Evolutionary conservation across 2,329 filamentous ascomycete species (phyloP).

Genomic region (Fusarium haematococcum): DNA sequence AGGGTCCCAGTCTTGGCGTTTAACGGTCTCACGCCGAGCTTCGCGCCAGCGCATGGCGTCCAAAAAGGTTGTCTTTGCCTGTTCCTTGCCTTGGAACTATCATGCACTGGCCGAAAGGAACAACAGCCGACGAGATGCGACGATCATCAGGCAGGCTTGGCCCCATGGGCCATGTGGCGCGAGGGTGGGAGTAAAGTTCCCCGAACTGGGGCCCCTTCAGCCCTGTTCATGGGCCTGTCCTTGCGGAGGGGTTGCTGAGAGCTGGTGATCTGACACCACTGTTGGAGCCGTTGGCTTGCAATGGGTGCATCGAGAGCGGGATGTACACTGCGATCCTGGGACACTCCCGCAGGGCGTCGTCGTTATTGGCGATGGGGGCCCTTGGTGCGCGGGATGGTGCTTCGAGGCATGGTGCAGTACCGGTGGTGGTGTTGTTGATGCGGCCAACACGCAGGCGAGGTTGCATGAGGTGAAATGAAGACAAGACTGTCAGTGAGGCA

Average conservation of each 20-base stretch:
- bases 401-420: conserved; percentile 1
- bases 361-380: conserved; percentile 1
- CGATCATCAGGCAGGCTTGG: not conserved
- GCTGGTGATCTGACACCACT: not conserved
- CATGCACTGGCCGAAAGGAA: not conserved
- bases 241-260: not conserved
- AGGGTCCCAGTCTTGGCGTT: not conserved
- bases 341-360: not conserved
- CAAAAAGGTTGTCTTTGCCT: not conserved
- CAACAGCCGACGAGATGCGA: conserved; percentile 1
- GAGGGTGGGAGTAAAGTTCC: not conserved
- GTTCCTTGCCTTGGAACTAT: not conserved
- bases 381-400: not conserved
- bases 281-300: not conserved
- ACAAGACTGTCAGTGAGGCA: not conserved
- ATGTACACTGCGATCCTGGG: not conserved
- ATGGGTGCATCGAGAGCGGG: not conserved
- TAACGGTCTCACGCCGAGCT: not conserved
- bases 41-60: not conserved
- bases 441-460: not conserved
- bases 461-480: conserved; percentile 3
- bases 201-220: not conserved
- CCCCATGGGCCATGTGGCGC: conserved; percentile 1
- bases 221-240: conserved; percentile 7
- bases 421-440: not conserved